Conservation (phyloP, 177 flowering plant species). For the Vitis hybrid region DNA sequence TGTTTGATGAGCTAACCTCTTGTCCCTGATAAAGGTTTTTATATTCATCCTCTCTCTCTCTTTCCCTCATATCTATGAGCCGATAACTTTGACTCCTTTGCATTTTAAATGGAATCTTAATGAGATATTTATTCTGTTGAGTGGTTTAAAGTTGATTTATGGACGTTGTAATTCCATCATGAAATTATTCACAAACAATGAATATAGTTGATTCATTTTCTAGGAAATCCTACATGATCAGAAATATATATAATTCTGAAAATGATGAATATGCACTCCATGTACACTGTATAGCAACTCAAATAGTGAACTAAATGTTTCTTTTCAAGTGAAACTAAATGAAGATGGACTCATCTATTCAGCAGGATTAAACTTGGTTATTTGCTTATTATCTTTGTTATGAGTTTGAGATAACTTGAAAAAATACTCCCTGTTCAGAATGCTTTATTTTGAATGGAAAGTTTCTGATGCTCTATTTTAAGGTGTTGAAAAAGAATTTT, state of each 20-base stretch:
- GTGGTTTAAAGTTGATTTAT: neutral
- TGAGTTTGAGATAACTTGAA: no score
- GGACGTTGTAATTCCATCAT: neutral
- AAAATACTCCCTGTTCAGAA: neutral
- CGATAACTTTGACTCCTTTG: neutral
- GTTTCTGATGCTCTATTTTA: neutral
- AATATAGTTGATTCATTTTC: no score
- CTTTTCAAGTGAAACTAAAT: no score
- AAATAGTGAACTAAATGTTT: no score
- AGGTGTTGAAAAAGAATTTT: neutral
- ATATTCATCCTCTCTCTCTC: neutral
- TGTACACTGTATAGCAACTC: no score
- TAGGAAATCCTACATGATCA: no score
- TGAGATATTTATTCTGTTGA: neutral
- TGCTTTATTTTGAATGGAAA: neutral
- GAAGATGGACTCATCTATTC: no score
- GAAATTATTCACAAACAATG: no score
- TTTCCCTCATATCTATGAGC: neutral
- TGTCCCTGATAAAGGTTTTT: constrained; percentile 17
- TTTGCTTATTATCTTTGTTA: neutral
- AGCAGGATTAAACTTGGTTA: no score
- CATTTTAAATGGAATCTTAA: neutral
- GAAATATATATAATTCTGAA: no score
- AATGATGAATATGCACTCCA: no score
- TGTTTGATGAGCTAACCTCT: constrained; percentile 3